phyloP scores from a whole-genome alignment of 495 filamentous ascomycete genomes.

The Xylaria telfairii region DNA sequence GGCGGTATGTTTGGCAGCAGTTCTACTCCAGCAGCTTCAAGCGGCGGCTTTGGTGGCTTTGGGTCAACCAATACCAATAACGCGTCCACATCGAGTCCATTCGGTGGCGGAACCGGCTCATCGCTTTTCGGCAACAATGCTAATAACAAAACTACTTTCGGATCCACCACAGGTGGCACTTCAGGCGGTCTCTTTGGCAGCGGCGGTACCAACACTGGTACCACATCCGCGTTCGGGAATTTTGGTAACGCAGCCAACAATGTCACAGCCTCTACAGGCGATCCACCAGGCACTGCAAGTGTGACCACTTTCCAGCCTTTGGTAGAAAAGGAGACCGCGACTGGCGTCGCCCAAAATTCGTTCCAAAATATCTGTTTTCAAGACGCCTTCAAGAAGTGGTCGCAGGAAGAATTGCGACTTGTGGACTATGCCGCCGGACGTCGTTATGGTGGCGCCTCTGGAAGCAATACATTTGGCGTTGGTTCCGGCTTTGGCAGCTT shows the following conservation, averaged over 20 bases:
- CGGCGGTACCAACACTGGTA: constrained; percentile 30
- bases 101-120: constrained; percentile 48
- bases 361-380: constrained; percentile 90
- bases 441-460: constrained; percentile 77
- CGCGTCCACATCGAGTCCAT: constrained; percentile 53
- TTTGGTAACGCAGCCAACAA: constrained; percentile 45
- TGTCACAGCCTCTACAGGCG: constrained; percentile 49
- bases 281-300: constrained; percentile 71
- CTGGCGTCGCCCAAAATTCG: constrained; percentile 61
- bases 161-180: constrained; percentile 50
- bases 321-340: constrained; percentile 78
- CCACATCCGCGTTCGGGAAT: constrained; percentile 53
- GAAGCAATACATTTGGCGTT: constrained; percentile 81
- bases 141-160: constrained; percentile 48
- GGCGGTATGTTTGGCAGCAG: constrained; percentile 36
- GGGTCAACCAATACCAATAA: constrained; percentile 49
- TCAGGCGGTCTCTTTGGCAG: constrained; percentile 58
- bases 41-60: constrained; percentile 51
- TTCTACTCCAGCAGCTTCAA: constrained; percentile 39
- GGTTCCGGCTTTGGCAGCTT: constrained; percentile 65
- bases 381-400: constrained; percentile 85
- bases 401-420: constrained; percentile 86
- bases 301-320: constrained; percentile 72
- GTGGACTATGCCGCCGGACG: constrained; percentile 90
- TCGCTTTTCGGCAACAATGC: constrained; percentile 46